Conservation (phyloP, 306 rosid genomes). For the Cicer pinnatifidum region DNA sequence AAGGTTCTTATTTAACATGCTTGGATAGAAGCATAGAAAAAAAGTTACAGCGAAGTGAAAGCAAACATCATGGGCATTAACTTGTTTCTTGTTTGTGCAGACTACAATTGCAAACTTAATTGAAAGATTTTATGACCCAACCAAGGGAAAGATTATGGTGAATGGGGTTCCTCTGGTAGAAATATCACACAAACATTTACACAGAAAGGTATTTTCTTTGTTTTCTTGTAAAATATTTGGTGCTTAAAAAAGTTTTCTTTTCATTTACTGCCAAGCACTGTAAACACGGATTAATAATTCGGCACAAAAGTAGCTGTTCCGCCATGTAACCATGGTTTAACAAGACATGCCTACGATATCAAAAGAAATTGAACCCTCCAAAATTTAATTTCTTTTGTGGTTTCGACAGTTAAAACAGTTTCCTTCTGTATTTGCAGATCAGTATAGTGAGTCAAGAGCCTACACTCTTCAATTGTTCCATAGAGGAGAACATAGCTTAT, state of each 20-base stretch:
- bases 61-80: background rate
- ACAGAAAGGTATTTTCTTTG: slow-evolving; percentile 62
- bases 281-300: slow-evolving; percentile 1
- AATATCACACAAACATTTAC: slow-evolving; percentile 77
- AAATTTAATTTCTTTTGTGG: slow-evolving; percentile 21
- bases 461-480: slow-evolving; percentile 74
- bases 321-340: slow-evolving; percentile 28
- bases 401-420: slow-evolving; percentile 37
- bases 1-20: slow-evolving; percentile 31
- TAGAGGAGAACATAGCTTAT: slow-evolving; percentile 83
- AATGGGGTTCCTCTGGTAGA: slow-evolving; percentile 79
- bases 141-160: slow-evolving; percentile 67
- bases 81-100: slow-evolving; percentile 55
- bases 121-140: slow-evolving; percentile 87
- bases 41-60: slow-evolving; percentile 27
- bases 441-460: slow-evolving; percentile 90
- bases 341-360: slow-evolving; percentile 10
- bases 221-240: background rate
- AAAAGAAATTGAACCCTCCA: slow-evolving; percentile 31
- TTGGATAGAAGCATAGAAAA: slow-evolving; percentile 36
- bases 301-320: slow-evolving; percentile 35
- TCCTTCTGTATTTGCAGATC: slow-evolving; percentile 55
- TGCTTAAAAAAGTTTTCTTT: slow-evolving; percentile 11
- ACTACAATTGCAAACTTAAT: slow-evolving; percentile 89
- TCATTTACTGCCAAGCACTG: slow-evolving; percentile 11